phyloP scores from a whole-genome alignment of 495 filamentous ascomycete species.

The Aspergillus conjunctus region DNA sequence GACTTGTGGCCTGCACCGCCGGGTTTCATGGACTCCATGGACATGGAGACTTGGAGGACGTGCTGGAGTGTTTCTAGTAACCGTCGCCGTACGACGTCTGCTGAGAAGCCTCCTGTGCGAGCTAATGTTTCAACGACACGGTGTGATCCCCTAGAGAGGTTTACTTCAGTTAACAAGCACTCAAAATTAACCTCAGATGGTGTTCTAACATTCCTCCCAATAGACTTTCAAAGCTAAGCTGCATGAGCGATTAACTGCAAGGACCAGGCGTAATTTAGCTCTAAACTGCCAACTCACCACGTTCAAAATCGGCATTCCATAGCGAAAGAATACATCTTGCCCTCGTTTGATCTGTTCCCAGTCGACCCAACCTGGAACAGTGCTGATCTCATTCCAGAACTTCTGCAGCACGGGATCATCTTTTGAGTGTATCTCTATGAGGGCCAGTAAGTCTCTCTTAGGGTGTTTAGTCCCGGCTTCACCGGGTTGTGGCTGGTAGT shows the following conservation, averaged over 20 bases:
- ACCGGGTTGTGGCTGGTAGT: slow-evolving; percentile 20
- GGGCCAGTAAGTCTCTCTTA: slow-evolving; percentile 60
- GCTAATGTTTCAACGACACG: slow-evolving; percentile 74
- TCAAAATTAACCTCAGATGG: neutral
- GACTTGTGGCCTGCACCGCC: slow-evolving; percentile 68
- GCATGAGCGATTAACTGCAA: neutral
- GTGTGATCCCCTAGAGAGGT: slow-evolving; percentile 45
- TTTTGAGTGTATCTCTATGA: slow-evolving; percentile 59
- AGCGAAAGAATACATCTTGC: slow-evolving; percentile 68
- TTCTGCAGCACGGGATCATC: slow-evolving; percentile 58
- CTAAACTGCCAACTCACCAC: slow-evolving; percentile 30
- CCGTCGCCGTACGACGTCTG: slow-evolving; percentile 65
- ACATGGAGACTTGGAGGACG: slow-evolving; percentile 69
- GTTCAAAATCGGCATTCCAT: slow-evolving; percentile 65
- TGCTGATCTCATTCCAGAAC: slow-evolving; percentile 70
- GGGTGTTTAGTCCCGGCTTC: slow-evolving; percentile 27
- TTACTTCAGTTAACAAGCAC: slow-evolving; percentile 17
- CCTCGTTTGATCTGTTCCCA: slow-evolving; percentile 73
- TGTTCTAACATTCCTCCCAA: slow-evolving; percentile 44
- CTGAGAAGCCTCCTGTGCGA: slow-evolving; percentile 77
- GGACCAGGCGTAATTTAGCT: neutral
- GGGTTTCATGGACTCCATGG: slow-evolving; percentile 65
- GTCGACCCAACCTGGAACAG: slow-evolving; percentile 76
- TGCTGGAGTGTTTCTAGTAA: slow-evolving; percentile 78
- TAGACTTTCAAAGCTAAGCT: slow-evolving; percentile 46